Evolutionary conservation across 2,329 filamentous ascomycete genomes (phyloP), one percentile per base, ranked within the genome.

Genomic region (Aspergillus oerlinghausenensis): DNA sequence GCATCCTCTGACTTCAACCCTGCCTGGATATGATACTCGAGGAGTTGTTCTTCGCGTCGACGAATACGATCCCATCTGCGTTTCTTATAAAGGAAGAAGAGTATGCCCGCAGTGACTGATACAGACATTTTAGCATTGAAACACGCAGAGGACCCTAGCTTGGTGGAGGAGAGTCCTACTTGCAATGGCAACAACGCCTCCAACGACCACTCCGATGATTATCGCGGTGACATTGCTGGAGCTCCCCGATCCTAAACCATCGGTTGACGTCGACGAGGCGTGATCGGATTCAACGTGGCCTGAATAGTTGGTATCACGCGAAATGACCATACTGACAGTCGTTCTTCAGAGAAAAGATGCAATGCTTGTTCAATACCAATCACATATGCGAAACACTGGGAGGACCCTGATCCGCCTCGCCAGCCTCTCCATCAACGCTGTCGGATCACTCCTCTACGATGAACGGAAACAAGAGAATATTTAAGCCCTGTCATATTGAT

Each of bases 171-270:
- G 3, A 23, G 48, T 55, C 68, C 54, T 61, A 71, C 68, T 66
- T 3, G 63, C 61, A 55, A 67, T 59, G 45, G 61, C 55, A 17
- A 54, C 63, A 50, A 69, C 57, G 9, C 63, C 62, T n/a, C 68
- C 67, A 1, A 70, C 58, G 1, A 71, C 68, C 2, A 67, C 65
- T 4, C 68, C 69, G 47, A 71, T 66, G 38, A 67, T 67, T 8
- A 68, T 65, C 52, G 59, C 57, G 8, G 56, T 47, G 21, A 47
- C 43, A 17, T 52, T n/a, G 48, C 48, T 28, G 49, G 48, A 14
- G 51, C 25, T 32, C 32, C 43, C 51, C 4, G 42, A 43, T 52
- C 54, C 11, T n/a, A 9, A n/a, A 51, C 17, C 11, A 25, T 47
- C 21, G 21, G 21, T 47, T 47, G 43, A 25, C 11, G 21, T 14